Evolutionary conservation across 257 asterid genomes (phyloP), one percentile per base, ranked within the genome.

Genomic region (Solanum rostratum): DNA sequence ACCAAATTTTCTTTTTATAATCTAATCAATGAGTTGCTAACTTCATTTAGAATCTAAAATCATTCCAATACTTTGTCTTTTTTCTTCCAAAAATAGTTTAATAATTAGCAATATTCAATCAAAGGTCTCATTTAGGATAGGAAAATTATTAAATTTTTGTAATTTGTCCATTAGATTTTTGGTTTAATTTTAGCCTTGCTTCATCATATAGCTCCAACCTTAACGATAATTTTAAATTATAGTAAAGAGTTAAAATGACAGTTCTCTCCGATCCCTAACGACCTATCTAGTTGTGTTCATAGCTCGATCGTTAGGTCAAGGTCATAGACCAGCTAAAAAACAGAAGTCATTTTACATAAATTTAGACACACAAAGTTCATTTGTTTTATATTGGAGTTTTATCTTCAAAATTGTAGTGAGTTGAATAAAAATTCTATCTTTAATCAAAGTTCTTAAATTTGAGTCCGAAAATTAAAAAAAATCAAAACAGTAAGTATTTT

Each of bases 381-480:
- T 11, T 5, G 11, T 60, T 60, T 22, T 0, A 45, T 8, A 9
- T 1, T 45, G 49, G 0, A 60, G 10, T 60, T 11, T 60, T 12
- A 24, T 24, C 7, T 59, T 10, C 6, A 59, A 59, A 59, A 22
- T 0, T 0, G 7, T 1, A 5, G 0, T 57, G 14, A 0, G 10
- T 3, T 10, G 4, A 57, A n/a, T n/a, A 57, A 0, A 2, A 57
- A 57, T 10, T 14, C 10, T 10, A 0, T 0, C 37, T 33, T 3
- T 33, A 33, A 41, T 6, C 6, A 7, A 14, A 60, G 0, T 0
- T 60, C 7, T 27, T 7, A 6, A 27, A 10, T 62, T 12, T 62
- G 10, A 62, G 0, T 2, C 0, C 13, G 0, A 4, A 14, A 14
- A 24, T 2, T 5, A 1, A 2, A 10, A 63, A 27, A 13, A 5